Conservation (phyloP, 768 basidiomycete species). For the Sporobolomyces phaffii region DNA sequence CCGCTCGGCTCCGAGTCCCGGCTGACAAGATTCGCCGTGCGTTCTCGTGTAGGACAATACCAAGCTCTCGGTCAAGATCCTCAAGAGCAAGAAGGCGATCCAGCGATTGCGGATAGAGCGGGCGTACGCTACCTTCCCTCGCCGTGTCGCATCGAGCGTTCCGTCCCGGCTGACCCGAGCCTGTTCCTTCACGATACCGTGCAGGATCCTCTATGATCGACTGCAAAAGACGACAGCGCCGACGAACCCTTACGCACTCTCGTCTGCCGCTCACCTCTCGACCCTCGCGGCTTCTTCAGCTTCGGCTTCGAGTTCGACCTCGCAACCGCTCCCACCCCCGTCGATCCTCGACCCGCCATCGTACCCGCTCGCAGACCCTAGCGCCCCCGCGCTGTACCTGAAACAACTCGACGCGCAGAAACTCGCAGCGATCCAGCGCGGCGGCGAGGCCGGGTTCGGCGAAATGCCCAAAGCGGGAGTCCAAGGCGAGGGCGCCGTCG, state of each 20-base stretch:
- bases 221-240: conserved; percentile 23
- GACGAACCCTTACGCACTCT: conserved; percentile 36
- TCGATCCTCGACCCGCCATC: conserved; percentile 22
- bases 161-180: background rate
- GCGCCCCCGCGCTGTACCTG: conserved; percentile 20
- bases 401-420: conserved; percentile 34
- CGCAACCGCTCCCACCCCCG: conserved; percentile 6
- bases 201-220: conserved; percentile 37
- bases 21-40: background rate
- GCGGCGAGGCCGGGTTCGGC: conserved; percentile 2
- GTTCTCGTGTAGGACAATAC: conserved; percentile 31
- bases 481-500: conserved; percentile 3
- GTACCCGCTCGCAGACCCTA: conserved; percentile 26
- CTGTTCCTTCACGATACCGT: accelerated
- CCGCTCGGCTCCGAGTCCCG: background rate
- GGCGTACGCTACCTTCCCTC: conserved; percentile 8
- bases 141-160: background rate
- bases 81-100: conserved; percentile 39
- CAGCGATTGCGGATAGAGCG: conserved; percentile 37
- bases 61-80: conserved; percentile 30
- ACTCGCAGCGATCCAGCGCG: conserved; percentile 26
- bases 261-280: conserved; percentile 23
- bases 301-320: background rate
- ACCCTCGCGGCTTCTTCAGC: conserved; percentile 26
- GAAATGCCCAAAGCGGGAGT: conserved; percentile 12